These are phyloP conservation scores for Colletotrichum sp. DNA, from an alignment of 2,329 filamentous ascomycete species.

Conservation along the genomic window DNA sequence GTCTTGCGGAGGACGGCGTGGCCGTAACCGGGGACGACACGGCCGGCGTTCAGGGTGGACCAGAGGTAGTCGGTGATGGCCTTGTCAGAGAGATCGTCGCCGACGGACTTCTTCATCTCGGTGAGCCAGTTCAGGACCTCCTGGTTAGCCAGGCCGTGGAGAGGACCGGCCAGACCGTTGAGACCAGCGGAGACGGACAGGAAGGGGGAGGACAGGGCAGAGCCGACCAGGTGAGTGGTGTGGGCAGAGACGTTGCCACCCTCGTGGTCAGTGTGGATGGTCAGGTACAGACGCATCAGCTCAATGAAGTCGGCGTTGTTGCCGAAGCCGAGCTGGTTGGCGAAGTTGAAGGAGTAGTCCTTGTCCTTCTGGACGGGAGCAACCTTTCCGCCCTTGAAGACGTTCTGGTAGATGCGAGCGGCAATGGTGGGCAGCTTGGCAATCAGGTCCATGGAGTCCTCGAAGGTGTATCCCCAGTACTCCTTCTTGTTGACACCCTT, in stretches of 20 bases:
- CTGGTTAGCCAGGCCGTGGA: conserved; percentile 99
- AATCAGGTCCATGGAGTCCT: conserved; percentile 99
- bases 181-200: conserved; percentile 95
- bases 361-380: conserved; percentile 96
- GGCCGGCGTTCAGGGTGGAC: conserved; percentile 93
- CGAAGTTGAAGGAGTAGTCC: conserved; percentile 99
- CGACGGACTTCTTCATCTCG: conserved; percentile 96
- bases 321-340: conserved; percentile 98
- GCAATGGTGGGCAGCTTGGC: conserved; percentile 99
- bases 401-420: conserved; percentile 98
- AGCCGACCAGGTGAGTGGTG: conserved; percentile 97
- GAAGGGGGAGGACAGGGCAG: conserved; percentile 95
- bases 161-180: conserved; percentile 96
- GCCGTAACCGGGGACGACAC: conserved; percentile 97
- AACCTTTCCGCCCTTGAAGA: conserved; percentile 99
- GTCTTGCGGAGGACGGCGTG: conserved; percentile 99
- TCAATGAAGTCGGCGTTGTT: conserved; percentile 97
- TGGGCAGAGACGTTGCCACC: conserved; percentile 98
- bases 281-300: conserved; percentile 98
- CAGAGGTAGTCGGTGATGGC: conserved; percentile 99
- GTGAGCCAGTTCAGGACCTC: conserved; percentile 99
- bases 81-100: conserved; percentile 94
- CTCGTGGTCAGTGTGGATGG: conserved; percentile 99
- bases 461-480: conserved; percentile 99
- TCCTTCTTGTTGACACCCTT: conserved; percentile 99